Evolutionary conservation across 2,329 filamentous ascomycete genomes (phyloP), one percentile per base, ranked within the genome.

Genomic region (Fusarium coffeatum): DNA sequence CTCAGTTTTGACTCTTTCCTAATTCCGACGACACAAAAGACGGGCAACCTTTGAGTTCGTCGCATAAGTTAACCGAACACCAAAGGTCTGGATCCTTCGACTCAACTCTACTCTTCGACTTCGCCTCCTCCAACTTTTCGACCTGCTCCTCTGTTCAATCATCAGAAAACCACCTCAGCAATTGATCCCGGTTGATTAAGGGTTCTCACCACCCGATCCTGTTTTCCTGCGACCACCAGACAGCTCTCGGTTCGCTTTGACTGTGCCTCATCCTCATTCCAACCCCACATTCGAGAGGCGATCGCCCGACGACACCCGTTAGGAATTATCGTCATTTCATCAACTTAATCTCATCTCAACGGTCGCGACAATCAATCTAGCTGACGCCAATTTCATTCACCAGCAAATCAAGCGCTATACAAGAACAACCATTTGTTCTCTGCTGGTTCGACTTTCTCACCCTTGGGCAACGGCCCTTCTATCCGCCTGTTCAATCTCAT

Each of bases 231-330:
- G 30, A 55, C 37, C 53, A 20, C 20, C 28, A 49, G 41, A 40
- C 50, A 45, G 30, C 47, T 46, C 34, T 50, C 64, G 42, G 11
- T 34, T 46, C 45, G 32, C 46, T 18, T 34, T 60, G 47, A 22
- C 63, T 64, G 57, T 59, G 59, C 68, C 68, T 70, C 58, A 32
- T 47, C 22, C 50, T 56, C 55, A 64, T 72, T 62, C 66, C 64
- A 61, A 69, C 60, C 65, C 60, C 64, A 65, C 55, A 63, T 58
- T 45, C 50, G 49, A 40, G 50, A 71, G 50, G 47, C 53, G 51
- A 71, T 71, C 63, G 55, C 43, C 68, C 68, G 59, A 69, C 54
- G 51, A 71, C 56, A 64, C 50, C 62, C 48, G 48, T 55, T 49
- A 63, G 53, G 50, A 54, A 68, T 50, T 32, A 48, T 40, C 42